These are phyloP conservation scores for Stephanodiscus minutulus DNA, from an alignment of 108 stramenopile genomes.

Conservation along the genomic window DNA sequence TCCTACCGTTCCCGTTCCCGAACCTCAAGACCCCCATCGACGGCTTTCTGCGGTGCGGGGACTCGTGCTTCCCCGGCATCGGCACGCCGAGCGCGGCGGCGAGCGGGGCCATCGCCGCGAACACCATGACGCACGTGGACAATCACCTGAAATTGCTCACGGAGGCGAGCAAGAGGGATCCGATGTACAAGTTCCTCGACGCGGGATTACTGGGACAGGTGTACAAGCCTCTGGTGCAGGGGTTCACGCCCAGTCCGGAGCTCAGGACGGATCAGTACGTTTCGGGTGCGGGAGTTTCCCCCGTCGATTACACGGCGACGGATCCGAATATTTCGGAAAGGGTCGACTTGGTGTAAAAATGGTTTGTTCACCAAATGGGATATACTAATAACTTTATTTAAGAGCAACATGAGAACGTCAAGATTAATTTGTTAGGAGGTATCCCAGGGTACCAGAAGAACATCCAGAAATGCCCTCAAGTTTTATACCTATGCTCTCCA, in stretches of 20 bases:
- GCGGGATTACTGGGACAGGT: constrained; percentile 79
- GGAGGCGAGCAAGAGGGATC: constrained; percentile 78
- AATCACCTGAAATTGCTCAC: constrained; percentile 82
- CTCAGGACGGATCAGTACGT: constrained; percentile 53
- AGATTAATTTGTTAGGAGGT: too few relatives aligned
- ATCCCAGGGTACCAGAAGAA: too few relatives aligned
- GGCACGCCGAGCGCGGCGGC: constrained; percentile 96
- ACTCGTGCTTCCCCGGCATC: constrained; percentile 95
- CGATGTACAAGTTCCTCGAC: constrained; percentile 89
- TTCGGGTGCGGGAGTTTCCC: constrained; percentile 29
- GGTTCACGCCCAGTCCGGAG: constrained; percentile 83
- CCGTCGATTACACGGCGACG: constrained; percentile 43
- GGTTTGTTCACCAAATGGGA: background rate
- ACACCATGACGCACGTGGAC: constrained; percentile 83
- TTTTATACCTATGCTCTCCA: too few relatives aligned
- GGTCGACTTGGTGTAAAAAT: constrained; percentile 36
- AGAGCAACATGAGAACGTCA: too few relatives aligned
- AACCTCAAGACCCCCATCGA: constrained; percentile 92
- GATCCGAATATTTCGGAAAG: constrained; percentile 48
- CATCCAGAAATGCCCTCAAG: too few relatives aligned
- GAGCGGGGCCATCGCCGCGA: constrained; percentile 88
- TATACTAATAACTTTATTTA: too few relatives aligned
- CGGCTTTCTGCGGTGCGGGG: constrained; percentile 88
- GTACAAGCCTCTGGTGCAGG: constrained; percentile 81
- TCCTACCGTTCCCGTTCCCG: constrained; percentile 89